Evolutionary conservation across 768 basidiomycete genomes (phyloP), one percentile per base, ranked within the genome.

Genomic region (Mrakia hoshinonis): DNA sequence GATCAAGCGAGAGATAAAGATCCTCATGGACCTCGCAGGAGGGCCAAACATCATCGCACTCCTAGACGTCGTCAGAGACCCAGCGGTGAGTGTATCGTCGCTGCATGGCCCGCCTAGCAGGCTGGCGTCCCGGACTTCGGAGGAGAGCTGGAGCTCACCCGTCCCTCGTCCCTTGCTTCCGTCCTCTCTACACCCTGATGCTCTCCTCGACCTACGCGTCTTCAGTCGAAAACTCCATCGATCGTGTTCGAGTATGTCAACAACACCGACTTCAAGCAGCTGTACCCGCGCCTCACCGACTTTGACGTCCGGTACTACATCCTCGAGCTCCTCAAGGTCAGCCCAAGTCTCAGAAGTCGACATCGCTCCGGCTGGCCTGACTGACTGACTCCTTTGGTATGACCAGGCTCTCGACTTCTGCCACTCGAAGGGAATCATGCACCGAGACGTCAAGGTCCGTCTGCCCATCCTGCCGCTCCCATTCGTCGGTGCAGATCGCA

Each of bases 381-480:
- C 24, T 58, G n/a, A 52, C 31, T 13, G 15, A 34, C 29, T 58
- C 55, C 29, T 13, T 36, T 34, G 29, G 13, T 18, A 12, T 13
- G 6, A 15, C 15, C 58, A 61, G 58, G 95, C 95, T 5, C 82
- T 98, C 78, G 95, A 98, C 81, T 98, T 87, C 79, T 97, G 95
- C 76, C 95, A 98, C 80, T 98, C 95, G 36, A 92, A 94, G 76
- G 95, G 95, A 9, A 97, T 98, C 79, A 97, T 97, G 92, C 94
- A 97, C 79, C 84, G 95, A 75, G 95, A 97, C 79, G 95, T 98
- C 72, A 98, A 98, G 58, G 58, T 61, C 20, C 18, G 58, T 61
- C 20, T 18, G 20, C 20, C 31, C 11, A 31, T 61, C 20, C 15
- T 7, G 3, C 36, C 2, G 20, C 1, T 3, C 15, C 34, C 4